These are phyloP conservation scores for Backusella tuberculispora DNA, from an alignment of 192 early-diverging fungal species.

Conservation along the genomic window DNA sequence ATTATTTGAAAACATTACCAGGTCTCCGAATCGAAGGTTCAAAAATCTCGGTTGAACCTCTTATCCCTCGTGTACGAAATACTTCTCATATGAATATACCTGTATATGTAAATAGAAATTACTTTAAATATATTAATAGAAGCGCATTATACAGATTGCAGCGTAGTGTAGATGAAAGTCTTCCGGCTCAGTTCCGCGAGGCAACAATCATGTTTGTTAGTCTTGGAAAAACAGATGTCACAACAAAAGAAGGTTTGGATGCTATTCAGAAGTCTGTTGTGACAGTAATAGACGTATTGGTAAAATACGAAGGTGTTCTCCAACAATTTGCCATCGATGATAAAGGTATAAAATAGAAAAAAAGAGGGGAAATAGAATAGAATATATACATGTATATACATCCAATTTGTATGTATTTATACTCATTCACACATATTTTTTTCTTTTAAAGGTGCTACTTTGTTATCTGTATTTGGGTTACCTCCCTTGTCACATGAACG, in stretches of 20 bases:
- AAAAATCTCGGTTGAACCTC: constrained; percentile 30
- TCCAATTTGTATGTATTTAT: background rate
- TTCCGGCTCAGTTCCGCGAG: constrained; percentile 54
- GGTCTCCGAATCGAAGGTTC: background rate
- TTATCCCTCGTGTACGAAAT: constrained; percentile 37
- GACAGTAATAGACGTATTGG: constrained; percentile 32
- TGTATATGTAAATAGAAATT: constrained; percentile 36
- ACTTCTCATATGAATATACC: constrained; percentile 24
- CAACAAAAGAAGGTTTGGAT: constrained; percentile 41
- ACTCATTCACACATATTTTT: background rate
- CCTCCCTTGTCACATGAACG: constrained; percentile 55
- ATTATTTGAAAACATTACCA: constrained; percentile 16
- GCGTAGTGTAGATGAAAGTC: constrained; percentile 41
- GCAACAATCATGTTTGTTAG: constrained; percentile 56
- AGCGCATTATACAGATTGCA: constrained; percentile 48
- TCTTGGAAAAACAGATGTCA: constrained; percentile 46
- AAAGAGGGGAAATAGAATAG: background rate
- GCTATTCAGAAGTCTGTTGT: constrained; percentile 42
- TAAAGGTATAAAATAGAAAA: constrained; percentile 39
- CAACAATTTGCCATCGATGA: constrained; percentile 61
- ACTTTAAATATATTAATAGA: constrained; percentile 55
- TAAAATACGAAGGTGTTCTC: constrained; percentile 53
- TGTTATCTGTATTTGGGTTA: constrained; percentile 52
- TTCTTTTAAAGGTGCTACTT: constrained; percentile 41
- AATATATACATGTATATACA: background rate